Percentiles rank a stretch among this genome's conserved stretches.
phyloP scores from a whole-genome alignment of 1,284 basidiomycete species.

The Schizophyllum amplum region DNA sequence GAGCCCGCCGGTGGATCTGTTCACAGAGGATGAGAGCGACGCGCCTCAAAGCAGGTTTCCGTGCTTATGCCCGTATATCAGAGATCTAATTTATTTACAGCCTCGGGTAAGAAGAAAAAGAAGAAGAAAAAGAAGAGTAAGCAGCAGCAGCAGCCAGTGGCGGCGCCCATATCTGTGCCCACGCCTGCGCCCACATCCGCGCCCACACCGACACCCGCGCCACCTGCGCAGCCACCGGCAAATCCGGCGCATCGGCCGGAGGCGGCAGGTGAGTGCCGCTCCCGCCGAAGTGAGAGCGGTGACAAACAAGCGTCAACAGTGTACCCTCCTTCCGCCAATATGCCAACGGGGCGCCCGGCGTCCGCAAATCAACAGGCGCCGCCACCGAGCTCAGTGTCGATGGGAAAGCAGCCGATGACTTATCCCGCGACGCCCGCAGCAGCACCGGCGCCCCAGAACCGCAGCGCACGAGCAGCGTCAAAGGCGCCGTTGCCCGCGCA shows the following conservation, averaged over 20 bases:
- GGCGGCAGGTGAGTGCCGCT: neutral
- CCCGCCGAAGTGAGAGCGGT: neutral
- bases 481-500: conserved; percentile 61
- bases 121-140: too few relatives aligned
- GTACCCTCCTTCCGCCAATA: too few relatives aligned
- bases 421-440: conserved; percentile 29
- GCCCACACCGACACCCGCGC: too few relatives aligned
- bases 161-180: too few relatives aligned
- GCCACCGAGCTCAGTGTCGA: conserved; percentile 35
- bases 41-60: neutral
- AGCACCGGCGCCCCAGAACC: conserved; percentile 24
- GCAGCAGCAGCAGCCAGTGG: too few relatives aligned
- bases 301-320: neutral
- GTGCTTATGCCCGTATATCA: too few relatives aligned
- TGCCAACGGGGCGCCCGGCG: neutral
- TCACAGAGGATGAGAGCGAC: neutral
- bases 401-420: conserved; percentile 41
- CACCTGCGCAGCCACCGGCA: too few relatives aligned
- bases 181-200: too few relatives aligned
- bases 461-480: conserved; percentile 54
- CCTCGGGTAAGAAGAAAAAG: too few relatives aligned
- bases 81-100: too few relatives aligned
- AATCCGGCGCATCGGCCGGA: too few relatives aligned
- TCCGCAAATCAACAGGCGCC: conserved; percentile 21
- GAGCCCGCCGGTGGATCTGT: neutral